phyloP scores from a whole-genome alignment of 2,329 filamentous ascomycete genomes.

The Hymenoscyphus salicellus region DNA sequence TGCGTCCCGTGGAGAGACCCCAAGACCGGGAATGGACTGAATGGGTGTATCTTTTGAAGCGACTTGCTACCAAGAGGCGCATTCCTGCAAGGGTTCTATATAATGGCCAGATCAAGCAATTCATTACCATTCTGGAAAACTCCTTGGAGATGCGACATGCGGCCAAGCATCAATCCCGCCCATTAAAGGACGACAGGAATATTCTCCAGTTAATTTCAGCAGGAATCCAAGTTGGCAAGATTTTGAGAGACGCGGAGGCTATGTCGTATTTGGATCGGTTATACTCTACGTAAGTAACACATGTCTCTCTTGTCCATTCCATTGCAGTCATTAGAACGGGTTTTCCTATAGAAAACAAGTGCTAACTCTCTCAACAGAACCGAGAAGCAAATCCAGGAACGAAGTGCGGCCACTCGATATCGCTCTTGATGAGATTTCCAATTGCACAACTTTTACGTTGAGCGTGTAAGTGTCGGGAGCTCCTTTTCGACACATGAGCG shows the following conservation, averaged over 20 bases:
- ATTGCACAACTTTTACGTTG: slow-evolving; percentile 28
- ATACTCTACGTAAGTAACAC: slow-evolving; percentile 57
- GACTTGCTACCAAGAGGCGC: slow-evolving; percentile 78
- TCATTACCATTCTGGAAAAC: slow-evolving; percentile 84
- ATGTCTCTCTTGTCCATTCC: background rate
- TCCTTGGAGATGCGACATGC: slow-evolving; percentile 84
- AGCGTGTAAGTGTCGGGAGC: slow-evolving; percentile 14
- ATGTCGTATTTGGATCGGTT: slow-evolving; percentile 79
- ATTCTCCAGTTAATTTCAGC: slow-evolving; percentile 84
- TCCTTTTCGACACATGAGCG: slow-evolving; percentile 7
- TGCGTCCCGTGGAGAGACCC: slow-evolving; percentile 70
- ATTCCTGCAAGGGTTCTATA: slow-evolving; percentile 82
- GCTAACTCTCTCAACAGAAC: slow-evolving; percentile 42
- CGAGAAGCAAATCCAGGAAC: slow-evolving; percentile 73
- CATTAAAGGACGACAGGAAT: slow-evolving; percentile 83
- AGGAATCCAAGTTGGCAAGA: slow-evolving; percentile 82
- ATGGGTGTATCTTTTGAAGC: slow-evolving; percentile 84
- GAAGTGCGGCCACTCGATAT: slow-evolving; percentile 41
- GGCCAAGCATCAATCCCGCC: slow-evolving; percentile 77
- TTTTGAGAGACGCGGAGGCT: slow-evolving; percentile 76
- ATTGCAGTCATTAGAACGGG: too few species aligned
- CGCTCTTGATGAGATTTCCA: slow-evolving; percentile 22
- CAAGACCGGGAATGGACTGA: slow-evolving; percentile 86
- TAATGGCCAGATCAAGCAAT: slow-evolving; percentile 87
- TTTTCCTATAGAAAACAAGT: background rate